Base-by-base conservation (phyloP, 1,284 basidiomycete species). In the Trichosporon sp. region DNA sequence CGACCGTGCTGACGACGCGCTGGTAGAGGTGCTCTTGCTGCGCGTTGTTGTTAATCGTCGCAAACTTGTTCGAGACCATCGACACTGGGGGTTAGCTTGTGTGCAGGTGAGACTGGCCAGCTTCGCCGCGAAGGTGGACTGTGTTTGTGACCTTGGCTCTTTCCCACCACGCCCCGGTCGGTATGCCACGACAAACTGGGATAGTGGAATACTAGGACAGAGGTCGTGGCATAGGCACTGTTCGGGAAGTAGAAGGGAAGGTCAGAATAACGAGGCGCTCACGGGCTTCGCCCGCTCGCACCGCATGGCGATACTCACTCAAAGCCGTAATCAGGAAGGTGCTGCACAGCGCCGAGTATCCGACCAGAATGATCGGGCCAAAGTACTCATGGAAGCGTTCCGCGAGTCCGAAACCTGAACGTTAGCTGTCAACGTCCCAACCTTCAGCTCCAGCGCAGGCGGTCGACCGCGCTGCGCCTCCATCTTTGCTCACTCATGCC, bases 11-110 rank as follows among this genome's bases (percentile, higher is more conserved):
- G 64, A 96, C 90, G 1, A 91, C 86, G 72, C 86, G 88, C 78
- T 95, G 91, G 80, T 92, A 96, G 40, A 95, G 82, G 79, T 92
- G 90, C 87, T 93, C 91, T 81, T 90, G 85, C 44, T 86, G 69
- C 6, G 90, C 90, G 79, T 92, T 92, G 86, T 86, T 82, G 77
- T 89, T 88, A 70, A 95, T 91, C 61, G 85, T 83, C 8, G 89
- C 87, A 68, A 91, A 91, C 0, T 91, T 93, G 74, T 91, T 90
- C 5, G 91, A 91, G 40, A 94, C 80, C 62, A 92, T 89, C 3
- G 90, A 92, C 65, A 92, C 49, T 54, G 49, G 9, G 11, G 23
- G 46, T 52, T 27, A 52, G 46, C 46, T 23, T 6, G 19, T 10
- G n/a, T n/a, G n/a, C n/a, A n/a, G n/a, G n/a, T n/a, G n/a, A n/a